Conservation (phyloP, 768 basidiomycete species). For the Suillus fuscotomentosus region DNA sequence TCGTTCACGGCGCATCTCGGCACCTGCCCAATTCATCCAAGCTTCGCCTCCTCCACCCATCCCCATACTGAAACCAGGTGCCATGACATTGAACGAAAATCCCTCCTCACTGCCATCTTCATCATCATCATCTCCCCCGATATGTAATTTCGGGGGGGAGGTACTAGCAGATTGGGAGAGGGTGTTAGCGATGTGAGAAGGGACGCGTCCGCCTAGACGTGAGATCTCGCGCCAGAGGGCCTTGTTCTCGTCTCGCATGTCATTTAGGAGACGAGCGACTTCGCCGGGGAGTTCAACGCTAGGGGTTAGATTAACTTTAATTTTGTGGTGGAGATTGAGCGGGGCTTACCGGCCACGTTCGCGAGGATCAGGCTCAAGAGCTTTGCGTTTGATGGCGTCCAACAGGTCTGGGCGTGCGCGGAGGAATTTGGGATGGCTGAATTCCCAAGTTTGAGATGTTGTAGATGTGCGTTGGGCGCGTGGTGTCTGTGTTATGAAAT, state of each 20-base stretch:
- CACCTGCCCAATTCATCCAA: slow-evolving; percentile 29
- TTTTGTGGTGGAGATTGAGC: not conserved
- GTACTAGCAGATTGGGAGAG: slow-evolving; percentile 4
- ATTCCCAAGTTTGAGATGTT: slow-evolving; percentile 85
- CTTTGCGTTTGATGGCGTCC: slow-evolving; percentile 86
- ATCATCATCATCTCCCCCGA: slow-evolving; percentile 30
- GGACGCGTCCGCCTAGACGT: slow-evolving; percentile 21
- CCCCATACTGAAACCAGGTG: slow-evolving; percentile 2
- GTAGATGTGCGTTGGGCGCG: slow-evolving; percentile 80
- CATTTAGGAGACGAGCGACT: slow-evolving; percentile 50
- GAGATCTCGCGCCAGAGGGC: slow-evolving; percentile 46
- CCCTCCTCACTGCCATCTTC: slow-evolving; percentile 6
- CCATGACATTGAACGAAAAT: slow-evolving; percentile 10
- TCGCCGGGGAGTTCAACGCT: slow-evolving; percentile 82
- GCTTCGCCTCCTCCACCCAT: slow-evolving; percentile 18
- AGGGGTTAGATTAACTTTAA: slow-evolving; percentile 33
- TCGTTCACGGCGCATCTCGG: slow-evolving; percentile 53
- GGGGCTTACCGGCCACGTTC: slow-evolving; percentile 26
- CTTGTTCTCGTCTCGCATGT: slow-evolving; percentile 73
- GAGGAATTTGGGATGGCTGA: slow-evolving; percentile 84
- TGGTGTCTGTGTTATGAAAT: slow-evolving; percentile 51
- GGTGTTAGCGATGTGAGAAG: slow-evolving; percentile 12
- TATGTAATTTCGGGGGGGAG: slow-evolving; percentile 22
- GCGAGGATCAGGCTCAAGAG: slow-evolving; percentile 75
- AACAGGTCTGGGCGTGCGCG: slow-evolving; percentile 78